These are phyloP conservation scores for Typha latifolia DNA, from an alignment of 176 grass and related monocot genomes.

Conservation along the genomic window DNA sequence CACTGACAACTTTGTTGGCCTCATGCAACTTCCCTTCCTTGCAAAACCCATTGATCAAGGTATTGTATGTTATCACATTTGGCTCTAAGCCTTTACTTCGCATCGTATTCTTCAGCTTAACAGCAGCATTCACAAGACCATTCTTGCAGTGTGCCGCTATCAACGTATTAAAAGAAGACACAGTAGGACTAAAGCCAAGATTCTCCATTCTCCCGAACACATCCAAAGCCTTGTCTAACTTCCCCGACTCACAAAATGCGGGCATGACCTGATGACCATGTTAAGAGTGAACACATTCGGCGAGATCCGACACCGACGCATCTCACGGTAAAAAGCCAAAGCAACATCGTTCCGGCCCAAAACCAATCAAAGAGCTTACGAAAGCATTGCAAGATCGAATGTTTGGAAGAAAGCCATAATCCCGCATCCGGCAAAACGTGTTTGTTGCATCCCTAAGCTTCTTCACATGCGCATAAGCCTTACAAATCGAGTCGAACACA, in stretches of 20 bases:
- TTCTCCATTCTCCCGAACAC: slow-evolving; percentile 54
- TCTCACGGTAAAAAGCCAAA: slow-evolving; percentile 68
- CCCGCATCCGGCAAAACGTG: slow-evolving; percentile 49
- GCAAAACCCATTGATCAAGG: slow-evolving; percentile 57
- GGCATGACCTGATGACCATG: slow-evolving; percentile 66
- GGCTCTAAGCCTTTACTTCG: slow-evolving; percentile 36
- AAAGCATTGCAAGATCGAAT: slow-evolving; percentile 73
- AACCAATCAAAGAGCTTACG: slow-evolving; percentile 37
- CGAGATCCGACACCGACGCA: slow-evolving; percentile 50
- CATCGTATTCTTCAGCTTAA: slow-evolving; percentile 58
- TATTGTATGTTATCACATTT: slow-evolving; percentile 49
- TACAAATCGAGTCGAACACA: slow-evolving; percentile 57
- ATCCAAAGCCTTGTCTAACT: slow-evolving; percentile 29
- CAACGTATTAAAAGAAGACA: slow-evolving; percentile 57
- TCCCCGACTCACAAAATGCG: slow-evolving; percentile 33
- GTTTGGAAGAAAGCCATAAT: slow-evolving; percentile 48
- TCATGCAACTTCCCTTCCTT: slow-evolving; percentile 45
- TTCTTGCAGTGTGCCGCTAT: slow-evolving; percentile 51
- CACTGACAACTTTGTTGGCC: slow-evolving; percentile 39
- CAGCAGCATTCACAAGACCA: slow-evolving; percentile 14
- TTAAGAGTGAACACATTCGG: slow-evolving; percentile 72
- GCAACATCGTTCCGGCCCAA: slow-evolving; percentile 51
- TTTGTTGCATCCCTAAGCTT: slow-evolving; percentile 66
- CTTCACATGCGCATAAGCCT: slow-evolving; percentile 35
- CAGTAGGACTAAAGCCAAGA: slow-evolving; percentile 37